These are phyloP conservation scores for Scleroderma bovista DNA, from an alignment of 768 basidiomycete genomes.

Conservation along the genomic window DNA sequence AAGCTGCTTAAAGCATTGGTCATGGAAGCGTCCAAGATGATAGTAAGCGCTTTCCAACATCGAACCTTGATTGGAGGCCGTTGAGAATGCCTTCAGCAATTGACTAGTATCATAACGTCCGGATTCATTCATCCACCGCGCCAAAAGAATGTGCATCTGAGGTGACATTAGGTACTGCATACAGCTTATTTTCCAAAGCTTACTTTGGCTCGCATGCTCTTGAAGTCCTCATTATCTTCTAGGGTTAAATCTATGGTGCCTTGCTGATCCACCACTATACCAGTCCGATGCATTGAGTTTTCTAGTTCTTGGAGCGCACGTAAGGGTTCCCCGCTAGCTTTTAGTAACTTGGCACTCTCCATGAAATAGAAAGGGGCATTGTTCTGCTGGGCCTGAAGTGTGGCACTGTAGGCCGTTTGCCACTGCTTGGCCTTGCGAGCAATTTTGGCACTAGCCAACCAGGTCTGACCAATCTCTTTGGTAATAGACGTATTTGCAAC, in stretches of 20 bases:
- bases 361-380: slow-evolving; percentile 75
- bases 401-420: slow-evolving; percentile 96
- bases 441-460: slow-evolving; percentile 93
- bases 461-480: slow-evolving; percentile 71
- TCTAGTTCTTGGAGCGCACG: slow-evolving; percentile 86
- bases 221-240: slow-evolving; percentile 44
- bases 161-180: background rate
- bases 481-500: slow-evolving; percentile 34
- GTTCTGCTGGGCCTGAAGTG: slow-evolving; percentile 80
- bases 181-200: slow-evolving; percentile 3
- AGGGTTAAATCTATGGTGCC: slow-evolving; percentile 52
- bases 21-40: slow-evolving; percentile 85
- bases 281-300: slow-evolving; percentile 54
- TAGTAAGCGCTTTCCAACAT: slow-evolving; percentile 83
- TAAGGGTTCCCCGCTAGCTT: slow-evolving; percentile 71
- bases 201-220: slow-evolving; percentile 69
- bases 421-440: slow-evolving; percentile 92
- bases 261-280: slow-evolving; percentile 38
- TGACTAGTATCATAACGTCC: slow-evolving; percentile 67
- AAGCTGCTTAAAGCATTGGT: slow-evolving; percentile 64
- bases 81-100: slow-evolving; percentile 55
- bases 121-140: slow-evolving; percentile 90
- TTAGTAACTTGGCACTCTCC: slow-evolving; percentile 84
- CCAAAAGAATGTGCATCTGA: slow-evolving; percentile 74
- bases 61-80: slow-evolving; percentile 43